These are phyloP conservation scores for Clavispora fructus DNA, from an alignment of 805 yeast species.

Conservation along the genomic window DNA sequence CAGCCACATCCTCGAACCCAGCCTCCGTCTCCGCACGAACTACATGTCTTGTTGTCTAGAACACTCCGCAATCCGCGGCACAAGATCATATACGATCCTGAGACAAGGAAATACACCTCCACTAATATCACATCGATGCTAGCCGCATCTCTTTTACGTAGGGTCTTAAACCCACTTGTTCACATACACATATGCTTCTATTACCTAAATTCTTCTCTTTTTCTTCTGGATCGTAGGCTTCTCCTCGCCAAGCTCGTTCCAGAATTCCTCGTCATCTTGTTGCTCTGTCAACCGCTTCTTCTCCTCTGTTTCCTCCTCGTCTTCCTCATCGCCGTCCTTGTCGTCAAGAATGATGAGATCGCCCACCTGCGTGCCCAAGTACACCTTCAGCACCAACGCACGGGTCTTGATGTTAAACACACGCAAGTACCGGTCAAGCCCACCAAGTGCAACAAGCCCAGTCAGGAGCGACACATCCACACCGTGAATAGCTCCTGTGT, in stretches of 20 bases:
- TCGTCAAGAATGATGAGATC: conserved; percentile 47
- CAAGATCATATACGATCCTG: too few species aligned
- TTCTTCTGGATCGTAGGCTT: conserved; percentile 23
- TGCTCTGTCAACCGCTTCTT: conserved; percentile 18
- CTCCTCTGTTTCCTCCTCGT: conserved; percentile 25
- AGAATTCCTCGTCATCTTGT: conserved; percentile 34
- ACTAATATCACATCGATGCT: too few species aligned
- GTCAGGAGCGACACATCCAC: conserved; percentile 39
- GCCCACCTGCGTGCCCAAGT: conserved; percentile 65
- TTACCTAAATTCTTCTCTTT: conserved; percentile 16
- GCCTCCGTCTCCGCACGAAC: too few species aligned
- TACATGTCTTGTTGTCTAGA: too few species aligned
- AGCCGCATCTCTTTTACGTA: too few species aligned
- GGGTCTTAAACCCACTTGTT: too few species aligned
- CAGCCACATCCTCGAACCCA: too few species aligned
- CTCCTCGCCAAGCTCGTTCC: conserved; percentile 31
- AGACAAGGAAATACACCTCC: too few species aligned
- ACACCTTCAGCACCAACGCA: conserved; percentile 64
- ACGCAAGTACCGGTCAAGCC: conserved; percentile 81
- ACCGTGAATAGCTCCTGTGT: conserved; percentile 72
- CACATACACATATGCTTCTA: neutral
- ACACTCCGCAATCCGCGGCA: too few species aligned
- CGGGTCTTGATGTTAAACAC: conserved; percentile 63
- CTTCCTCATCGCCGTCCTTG: conserved; percentile 34
- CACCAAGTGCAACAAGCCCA: conserved; percentile 64